phyloP scores from a whole-genome alignment of 352 stramenopile genomes.

The Phytophthora multivora region DNA sequence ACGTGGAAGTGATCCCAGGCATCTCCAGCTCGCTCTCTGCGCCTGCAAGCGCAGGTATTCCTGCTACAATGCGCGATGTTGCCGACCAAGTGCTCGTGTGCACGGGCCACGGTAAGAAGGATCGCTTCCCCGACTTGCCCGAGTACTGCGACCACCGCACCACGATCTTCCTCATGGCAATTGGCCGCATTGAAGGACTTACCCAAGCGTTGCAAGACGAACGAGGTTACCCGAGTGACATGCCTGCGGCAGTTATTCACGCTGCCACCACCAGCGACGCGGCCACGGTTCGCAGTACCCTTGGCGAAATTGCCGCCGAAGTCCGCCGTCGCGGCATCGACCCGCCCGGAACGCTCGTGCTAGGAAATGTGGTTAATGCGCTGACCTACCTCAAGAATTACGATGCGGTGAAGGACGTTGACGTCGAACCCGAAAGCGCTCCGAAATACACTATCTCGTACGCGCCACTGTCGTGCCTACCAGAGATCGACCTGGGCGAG shows the following conservation, averaged over 20 bases:
- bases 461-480: conserved; percentile 48
- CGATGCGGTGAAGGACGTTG: conserved; percentile 44
- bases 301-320: conserved; percentile 91
- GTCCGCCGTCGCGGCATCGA: conserved; percentile 84
- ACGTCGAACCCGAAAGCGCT: conserved; percentile 15
- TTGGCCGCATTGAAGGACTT: conserved; percentile 92
- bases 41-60: conserved; percentile 93
- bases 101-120: conserved; percentile 94
- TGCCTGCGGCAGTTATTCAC: conserved; percentile 94
- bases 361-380: conserved; percentile 92
- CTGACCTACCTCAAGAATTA: conserved; percentile 75
- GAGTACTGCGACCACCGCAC: conserved; percentile 96
- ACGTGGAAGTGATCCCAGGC: conserved; percentile 89
- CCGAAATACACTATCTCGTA: conserved; percentile 78
- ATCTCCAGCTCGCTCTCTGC: conserved; percentile 96
- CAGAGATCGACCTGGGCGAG: conserved; percentile 58
- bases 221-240: conserved; percentile 89
- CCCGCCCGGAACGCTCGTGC: conserved; percentile 93
- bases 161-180: conserved; percentile 97
- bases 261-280: conserved; percentile 91
- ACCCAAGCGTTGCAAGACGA: conserved; percentile 78
- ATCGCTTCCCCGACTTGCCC: conserved; percentile 92
- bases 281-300: conserved; percentile 85
- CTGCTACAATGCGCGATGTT: conserved; percentile 95
- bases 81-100: conserved; percentile 93